Conservation (phyloP, 2,329 filamentous ascomycete species). For the Phaeomoniella chlamydospora region DNA sequence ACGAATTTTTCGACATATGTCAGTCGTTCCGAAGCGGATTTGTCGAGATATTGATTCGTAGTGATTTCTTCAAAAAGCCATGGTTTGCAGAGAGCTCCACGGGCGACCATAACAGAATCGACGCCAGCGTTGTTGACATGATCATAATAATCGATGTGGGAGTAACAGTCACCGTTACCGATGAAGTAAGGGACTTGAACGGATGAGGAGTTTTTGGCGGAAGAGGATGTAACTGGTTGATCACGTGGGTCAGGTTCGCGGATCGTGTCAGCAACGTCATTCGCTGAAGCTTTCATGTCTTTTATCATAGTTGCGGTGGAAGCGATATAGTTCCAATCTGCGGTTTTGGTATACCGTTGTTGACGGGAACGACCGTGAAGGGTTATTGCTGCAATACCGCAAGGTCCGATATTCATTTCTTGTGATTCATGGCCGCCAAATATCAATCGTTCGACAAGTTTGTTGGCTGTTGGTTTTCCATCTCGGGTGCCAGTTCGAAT, state of each 20-base stretch:
- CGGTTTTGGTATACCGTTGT: constrained; percentile 79
- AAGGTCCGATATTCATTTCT: constrained; percentile 51
- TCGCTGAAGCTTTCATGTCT: constrained; percentile 56
- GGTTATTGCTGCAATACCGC: constrained; percentile 87
- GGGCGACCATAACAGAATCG: constrained; percentile 93
- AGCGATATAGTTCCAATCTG: constrained; percentile 92
- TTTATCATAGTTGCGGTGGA: constrained; percentile 78
- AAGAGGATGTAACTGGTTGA: constrained; percentile 33
- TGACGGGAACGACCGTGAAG: constrained; percentile 87
- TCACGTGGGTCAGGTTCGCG: constrained; percentile 63
- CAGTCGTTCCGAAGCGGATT: constrained; percentile 76
- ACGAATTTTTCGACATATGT: constrained; percentile 77
- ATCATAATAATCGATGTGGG: constrained; percentile 71
- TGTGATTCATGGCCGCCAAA: constrained; percentile 58
- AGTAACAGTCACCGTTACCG: constrained; percentile 94
- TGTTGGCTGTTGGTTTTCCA: constrained; percentile 62
- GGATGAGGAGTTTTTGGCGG: constrained; percentile 2
- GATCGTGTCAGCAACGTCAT: constrained; percentile 57
- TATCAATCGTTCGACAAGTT: constrained; percentile 68
- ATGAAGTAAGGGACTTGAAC: constrained; percentile 75
- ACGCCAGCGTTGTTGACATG: constrained; percentile 66
- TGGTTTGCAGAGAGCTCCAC: constrained; percentile 89
- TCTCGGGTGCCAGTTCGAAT: constrained; percentile 83
- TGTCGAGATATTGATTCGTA: constrained; percentile 77
- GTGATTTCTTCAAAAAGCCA: constrained; percentile 98